Percentiles rank a stretch among this genome's conserved stretches.
These are phyloP conservation scores for Cadophora luteo-olivacea DNA, from an alignment of 2,329 filamentous ascomycete species.

Conservation along the genomic window DNA sequence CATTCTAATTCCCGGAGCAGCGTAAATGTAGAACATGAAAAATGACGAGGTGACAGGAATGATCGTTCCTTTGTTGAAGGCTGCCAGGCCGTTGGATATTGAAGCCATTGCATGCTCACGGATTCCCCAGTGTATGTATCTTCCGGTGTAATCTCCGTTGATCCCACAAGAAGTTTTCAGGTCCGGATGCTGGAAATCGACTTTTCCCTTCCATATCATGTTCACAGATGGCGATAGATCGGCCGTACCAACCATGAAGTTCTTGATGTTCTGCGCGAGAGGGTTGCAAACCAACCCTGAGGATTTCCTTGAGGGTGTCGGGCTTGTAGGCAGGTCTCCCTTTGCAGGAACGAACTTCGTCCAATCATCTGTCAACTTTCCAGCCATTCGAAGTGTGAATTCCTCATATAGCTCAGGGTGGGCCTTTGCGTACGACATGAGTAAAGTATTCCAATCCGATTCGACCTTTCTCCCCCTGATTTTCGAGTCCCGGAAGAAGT, in stretches of 20 bases:
- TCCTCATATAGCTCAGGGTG: conserved; percentile 54
- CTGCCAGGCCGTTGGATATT: conserved; percentile 64
- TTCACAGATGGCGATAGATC: conserved; percentile 60
- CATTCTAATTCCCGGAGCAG: conserved; percentile 65
- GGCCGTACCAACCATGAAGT: conserved; percentile 60
- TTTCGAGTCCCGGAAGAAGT: conserved; percentile 45
- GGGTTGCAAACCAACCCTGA: conserved; percentile 57
- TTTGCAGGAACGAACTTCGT: conserved; percentile 51
- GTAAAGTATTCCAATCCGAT: not conserved
- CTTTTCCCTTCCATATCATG: conserved; percentile 61
- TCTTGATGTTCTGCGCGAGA: conserved; percentile 53
- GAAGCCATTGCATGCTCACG: conserved; percentile 67
- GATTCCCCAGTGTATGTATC: conserved; percentile 66
- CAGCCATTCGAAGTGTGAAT: conserved; percentile 54
- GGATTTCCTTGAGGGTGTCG: conserved; percentile 58
- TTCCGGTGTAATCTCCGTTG: conserved; percentile 60
- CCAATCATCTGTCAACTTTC: conserved; percentile 56
- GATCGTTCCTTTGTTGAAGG: conserved; percentile 60
- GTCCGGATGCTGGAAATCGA: conserved; percentile 55
- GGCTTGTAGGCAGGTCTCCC: conserved; percentile 51
- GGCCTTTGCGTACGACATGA: not conserved
- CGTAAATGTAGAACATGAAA: conserved; percentile 69
- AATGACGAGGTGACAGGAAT: conserved; percentile 64
- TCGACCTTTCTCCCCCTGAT: not conserved
- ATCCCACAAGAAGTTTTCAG: conserved; percentile 53